Percentiles rank a stretch among this genome's conserved stretches.
Conservation (phyloP, 352 stramenopile species). For the Globisporangium paddicum region DNA sequence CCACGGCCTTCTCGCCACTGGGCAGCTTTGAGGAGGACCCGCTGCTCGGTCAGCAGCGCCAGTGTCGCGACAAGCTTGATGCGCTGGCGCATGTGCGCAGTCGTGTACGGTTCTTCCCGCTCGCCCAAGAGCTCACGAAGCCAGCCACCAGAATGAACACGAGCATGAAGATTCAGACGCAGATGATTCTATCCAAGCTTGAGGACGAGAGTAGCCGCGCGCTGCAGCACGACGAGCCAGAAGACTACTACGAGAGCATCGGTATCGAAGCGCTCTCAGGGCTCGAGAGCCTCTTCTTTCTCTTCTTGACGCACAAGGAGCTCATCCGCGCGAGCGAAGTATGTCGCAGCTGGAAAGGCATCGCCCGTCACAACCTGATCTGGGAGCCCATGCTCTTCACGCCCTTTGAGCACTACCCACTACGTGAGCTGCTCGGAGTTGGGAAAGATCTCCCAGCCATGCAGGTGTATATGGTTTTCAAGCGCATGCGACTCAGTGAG, state of each 20-base stretch:
- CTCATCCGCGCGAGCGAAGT: constrained; percentile 42
- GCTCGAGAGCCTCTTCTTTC: constrained; percentile 59
- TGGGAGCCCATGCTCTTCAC: constrained; percentile 69
- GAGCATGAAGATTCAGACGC: constrained; percentile 52
- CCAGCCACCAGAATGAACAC: neutral
- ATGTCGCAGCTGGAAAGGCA: constrained; percentile 48
- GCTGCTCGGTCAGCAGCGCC: constrained; percentile 43
- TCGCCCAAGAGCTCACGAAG: neutral
- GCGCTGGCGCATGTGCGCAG: constrained; percentile 44
- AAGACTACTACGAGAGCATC: neutral
- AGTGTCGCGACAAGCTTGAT: constrained; percentile 58
- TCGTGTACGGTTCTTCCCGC: constrained; percentile 39
- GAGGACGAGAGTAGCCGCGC: constrained; percentile 13
- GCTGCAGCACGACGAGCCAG: neutral
- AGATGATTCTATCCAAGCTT: constrained; percentile 44
- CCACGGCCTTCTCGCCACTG: constrained; percentile 63
- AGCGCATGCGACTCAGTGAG: constrained; percentile 34
- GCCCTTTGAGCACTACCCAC: constrained; percentile 51
- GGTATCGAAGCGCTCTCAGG: constrained; percentile 52
- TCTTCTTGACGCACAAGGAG: constrained; percentile 42
- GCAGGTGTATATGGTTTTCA: constrained; percentile 73
- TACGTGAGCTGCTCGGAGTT: constrained; percentile 52
- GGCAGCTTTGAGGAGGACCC: constrained; percentile 47
- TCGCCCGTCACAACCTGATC: constrained; percentile 51
- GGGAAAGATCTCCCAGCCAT: constrained; percentile 45